Percentiles rank a stretch among this genome's conserved stretches.
phyloP scores from a whole-genome alignment of 1,284 basidiomycete genomes.

The Papiliotrema terrestris region DNA sequence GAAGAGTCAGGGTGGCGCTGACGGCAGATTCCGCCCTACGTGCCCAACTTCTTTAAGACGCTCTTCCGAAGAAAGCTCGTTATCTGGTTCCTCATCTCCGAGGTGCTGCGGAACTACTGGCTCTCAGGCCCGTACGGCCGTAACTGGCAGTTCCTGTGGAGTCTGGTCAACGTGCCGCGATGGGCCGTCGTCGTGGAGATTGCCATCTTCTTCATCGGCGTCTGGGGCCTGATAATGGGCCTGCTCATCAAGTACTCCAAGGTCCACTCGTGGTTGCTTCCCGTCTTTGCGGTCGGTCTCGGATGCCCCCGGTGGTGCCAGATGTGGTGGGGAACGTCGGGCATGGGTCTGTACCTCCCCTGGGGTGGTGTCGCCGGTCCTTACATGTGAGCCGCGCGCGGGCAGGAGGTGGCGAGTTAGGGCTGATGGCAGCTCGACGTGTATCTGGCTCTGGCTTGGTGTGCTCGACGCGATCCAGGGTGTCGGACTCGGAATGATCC shows the following conservation, averaged over 20 bases:
- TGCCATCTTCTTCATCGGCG: constrained; percentile 73
- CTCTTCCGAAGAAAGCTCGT: constrained; percentile 84
- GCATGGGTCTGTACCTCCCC: constrained; percentile 68
- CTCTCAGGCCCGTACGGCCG: constrained; percentile 77
- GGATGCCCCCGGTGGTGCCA: constrained; percentile 91
- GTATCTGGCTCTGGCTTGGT: constrained; percentile 88
- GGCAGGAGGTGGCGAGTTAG: not conserved
- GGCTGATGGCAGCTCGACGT: constrained; percentile 56
- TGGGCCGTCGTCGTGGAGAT: constrained; percentile 79
- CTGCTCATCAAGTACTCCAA: constrained; percentile 81
- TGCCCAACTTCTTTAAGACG: constrained; percentile 83
- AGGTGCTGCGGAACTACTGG: constrained; percentile 88
- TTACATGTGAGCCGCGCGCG: constrained; percentile 60
- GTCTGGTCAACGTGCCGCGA: constrained; percentile 65
- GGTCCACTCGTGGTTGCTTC: constrained; percentile 87
- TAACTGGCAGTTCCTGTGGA: constrained; percentile 91
- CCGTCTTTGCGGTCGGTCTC: constrained; percentile 87
- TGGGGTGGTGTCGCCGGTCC: constrained; percentile 82
- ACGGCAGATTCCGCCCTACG: constrained; percentile 78
- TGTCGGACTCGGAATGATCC: constrained; percentile 88
- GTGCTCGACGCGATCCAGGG: constrained; percentile 89
- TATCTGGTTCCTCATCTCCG: constrained; percentile 86
- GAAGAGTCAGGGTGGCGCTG: too few relatives aligned
- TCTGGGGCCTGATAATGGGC: constrained; percentile 72
- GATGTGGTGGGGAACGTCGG: constrained; percentile 53